These are phyloP conservation scores for Baorangia bicolor DNA, from an alignment of 768 basidiomycete species.

Conservation along the genomic window DNA sequence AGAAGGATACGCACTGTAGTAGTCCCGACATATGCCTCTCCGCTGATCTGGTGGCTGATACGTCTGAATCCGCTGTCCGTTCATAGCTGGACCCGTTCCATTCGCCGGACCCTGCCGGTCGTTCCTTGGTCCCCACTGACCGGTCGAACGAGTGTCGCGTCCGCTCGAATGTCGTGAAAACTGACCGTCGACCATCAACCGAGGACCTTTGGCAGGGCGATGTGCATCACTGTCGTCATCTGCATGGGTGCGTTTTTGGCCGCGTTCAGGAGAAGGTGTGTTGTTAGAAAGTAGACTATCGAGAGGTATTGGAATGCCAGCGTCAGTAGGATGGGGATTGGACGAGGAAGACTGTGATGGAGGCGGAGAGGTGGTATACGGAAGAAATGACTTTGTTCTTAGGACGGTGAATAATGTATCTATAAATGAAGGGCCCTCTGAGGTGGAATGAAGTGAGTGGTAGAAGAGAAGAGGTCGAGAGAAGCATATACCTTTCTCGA, in stretches of 20 bases:
- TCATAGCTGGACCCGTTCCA: constrained; percentile 29
- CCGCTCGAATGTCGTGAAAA: constrained; percentile 62
- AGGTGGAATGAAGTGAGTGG: constrained; percentile 14
- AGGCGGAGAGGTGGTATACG: constrained; percentile 54
- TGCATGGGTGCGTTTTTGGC: constrained; percentile 64
- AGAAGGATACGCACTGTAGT: constrained; percentile 69
- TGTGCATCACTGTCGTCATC: constrained; percentile 60
- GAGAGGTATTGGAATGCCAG: constrained; percentile 79
- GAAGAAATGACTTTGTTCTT: constrained; percentile 81
- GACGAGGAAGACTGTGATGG: constrained; percentile 34
- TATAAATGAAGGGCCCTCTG: constrained; percentile 75
- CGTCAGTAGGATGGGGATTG: constrained; percentile 43
- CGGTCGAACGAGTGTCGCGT: constrained; percentile 38
- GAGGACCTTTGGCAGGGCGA: constrained; percentile 68
- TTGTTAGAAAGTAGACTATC: constrained; percentile 56
- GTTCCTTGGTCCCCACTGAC: constrained; percentile 41
- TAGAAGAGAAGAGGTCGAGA: neutral
- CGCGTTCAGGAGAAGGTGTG: constrained; percentile 48
- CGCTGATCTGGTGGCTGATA: constrained; percentile 74
- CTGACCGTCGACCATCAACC: constrained; percentile 61
- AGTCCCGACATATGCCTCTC: constrained; percentile 85
- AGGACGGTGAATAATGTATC: constrained; percentile 84
- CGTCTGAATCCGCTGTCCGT: constrained; percentile 51
- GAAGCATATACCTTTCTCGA: constrained; percentile 72
- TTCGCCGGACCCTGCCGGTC: constrained; percentile 28